Evolutionary conservation across 2,329 filamentous ascomycete genomes (phyloP).

Genomic region (Dactylellina parvicollis): DNA sequence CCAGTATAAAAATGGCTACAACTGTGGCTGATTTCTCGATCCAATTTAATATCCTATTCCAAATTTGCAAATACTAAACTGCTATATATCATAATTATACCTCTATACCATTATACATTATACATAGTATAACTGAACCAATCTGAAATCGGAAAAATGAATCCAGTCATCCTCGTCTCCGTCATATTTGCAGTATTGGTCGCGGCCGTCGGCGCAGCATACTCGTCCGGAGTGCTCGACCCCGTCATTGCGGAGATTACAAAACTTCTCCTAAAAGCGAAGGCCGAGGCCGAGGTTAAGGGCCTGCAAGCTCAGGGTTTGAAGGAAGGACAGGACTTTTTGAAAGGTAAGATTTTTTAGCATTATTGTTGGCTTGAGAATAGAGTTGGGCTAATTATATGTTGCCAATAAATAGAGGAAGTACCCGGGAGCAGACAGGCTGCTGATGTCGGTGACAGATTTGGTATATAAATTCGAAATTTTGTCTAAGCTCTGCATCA

Average conservation of each 20-base stretch:
- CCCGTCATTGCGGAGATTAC: slow-evolving; percentile 61
- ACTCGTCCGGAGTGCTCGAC: slow-evolving; percentile 61
- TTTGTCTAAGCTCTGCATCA: too few species aligned
- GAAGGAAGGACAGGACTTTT: slow-evolving; percentile 62
- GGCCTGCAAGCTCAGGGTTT: slow-evolving; percentile 61
- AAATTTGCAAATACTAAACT: too few species aligned
- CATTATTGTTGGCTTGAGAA: too few species aligned
- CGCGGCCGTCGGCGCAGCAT: slow-evolving; percentile 60
- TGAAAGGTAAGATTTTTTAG: slow-evolving; percentile 59
- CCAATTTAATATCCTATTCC: too few species aligned
- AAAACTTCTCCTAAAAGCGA: slow-evolving; percentile 62
- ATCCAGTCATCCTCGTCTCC: slow-evolving; percentile 58
- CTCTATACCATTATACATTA: too few species aligned
- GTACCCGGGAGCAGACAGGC: slow-evolving; percentile 35
- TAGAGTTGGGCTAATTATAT: too few species aligned
- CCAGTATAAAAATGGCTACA: neutral
- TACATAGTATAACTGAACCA: neutral
- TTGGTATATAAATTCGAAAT: slow-evolving; percentile 19
- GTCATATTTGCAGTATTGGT: slow-evolving; percentile 59
- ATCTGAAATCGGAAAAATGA: slow-evolving; percentile 19
- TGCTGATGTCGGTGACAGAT: slow-evolving; percentile 33
- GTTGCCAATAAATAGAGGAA: slow-evolving; percentile 17
- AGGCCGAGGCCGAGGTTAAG: slow-evolving; percentile 62
- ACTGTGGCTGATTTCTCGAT: neutral
- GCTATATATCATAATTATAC: too few species aligned